These are phyloP conservation scores for Xylaria sp. DNA, from an alignment of 2,329 filamentous ascomycete species.

Conservation along the genomic window DNA sequence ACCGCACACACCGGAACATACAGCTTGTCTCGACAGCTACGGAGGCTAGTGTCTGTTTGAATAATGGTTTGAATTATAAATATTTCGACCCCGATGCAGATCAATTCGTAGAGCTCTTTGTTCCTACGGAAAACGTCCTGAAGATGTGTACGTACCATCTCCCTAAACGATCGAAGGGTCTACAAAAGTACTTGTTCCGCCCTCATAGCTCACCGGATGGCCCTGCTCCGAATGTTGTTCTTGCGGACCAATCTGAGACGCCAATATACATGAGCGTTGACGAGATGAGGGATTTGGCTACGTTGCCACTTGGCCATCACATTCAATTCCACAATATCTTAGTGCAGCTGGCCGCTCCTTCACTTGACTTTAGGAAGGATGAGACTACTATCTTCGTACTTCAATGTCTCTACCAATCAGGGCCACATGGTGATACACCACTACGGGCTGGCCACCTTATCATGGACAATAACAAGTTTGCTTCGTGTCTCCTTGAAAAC, in stretches of 20 bases:
- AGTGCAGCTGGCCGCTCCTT: constrained; percentile 26
- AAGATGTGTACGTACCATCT: constrained; percentile 28
- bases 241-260: constrained; percentile 23
- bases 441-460: constrained; percentile 22
- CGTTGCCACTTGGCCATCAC: constrained; percentile 19
- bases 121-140: constrained; percentile 40
- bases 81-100: constrained; percentile 48
- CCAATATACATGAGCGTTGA: constrained; percentile 17
- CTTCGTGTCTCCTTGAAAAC: constrained; percentile 17
- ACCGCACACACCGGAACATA: constrained; percentile 31
- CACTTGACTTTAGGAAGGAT: constrained; percentile 28
- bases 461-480: constrained; percentile 11
- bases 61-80: constrained; percentile 49
- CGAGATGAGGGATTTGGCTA: constrained; percentile 18
- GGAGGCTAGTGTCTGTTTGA: constrained; percentile 53
- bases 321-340: constrained; percentile 20
- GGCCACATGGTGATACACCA: not conserved
- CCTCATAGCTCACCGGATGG: constrained; percentile 21
- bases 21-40: constrained; percentile 38
- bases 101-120: constrained; percentile 35
- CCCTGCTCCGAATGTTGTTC: constrained; percentile 18
- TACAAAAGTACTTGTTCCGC: constrained; percentile 27
- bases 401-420: constrained; percentile 31
- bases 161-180: constrained; percentile 1
- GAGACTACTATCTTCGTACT: constrained; percentile 29